Percentiles rank a stretch among this genome's conserved stretches.
Conservation (phyloP, 2,329 filamentous ascomycete genomes). For the Aspergillus sp. region DNA sequence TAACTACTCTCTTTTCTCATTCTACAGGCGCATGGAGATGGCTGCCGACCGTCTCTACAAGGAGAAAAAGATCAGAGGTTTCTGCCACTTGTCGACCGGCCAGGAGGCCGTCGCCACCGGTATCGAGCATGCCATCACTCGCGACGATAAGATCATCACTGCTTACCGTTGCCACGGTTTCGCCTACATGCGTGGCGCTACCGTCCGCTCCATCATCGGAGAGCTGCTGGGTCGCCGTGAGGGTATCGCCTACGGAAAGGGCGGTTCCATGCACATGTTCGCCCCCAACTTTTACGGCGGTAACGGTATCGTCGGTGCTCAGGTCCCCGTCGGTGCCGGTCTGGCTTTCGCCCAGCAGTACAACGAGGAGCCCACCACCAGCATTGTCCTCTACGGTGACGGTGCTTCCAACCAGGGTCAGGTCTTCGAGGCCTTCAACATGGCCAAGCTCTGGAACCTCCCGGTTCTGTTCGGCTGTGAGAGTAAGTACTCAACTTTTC, state of each 20-base stretch:
- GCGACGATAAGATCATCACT: conserved; percentile 91
- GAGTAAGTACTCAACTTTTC: conserved; percentile 62
- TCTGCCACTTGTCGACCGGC: conserved; percentile 97
- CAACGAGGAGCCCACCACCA: conserved; percentile 78
- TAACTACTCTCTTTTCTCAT: not conserved
- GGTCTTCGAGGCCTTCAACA: conserved; percentile 99
- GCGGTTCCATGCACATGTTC: conserved; percentile 99
- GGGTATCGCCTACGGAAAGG: conserved; percentile 98
- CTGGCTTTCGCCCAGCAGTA: conserved; percentile 98
- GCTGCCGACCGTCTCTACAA: conserved; percentile 98
- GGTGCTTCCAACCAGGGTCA: conserved; percentile 99
- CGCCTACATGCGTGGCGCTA: conserved; percentile 90
- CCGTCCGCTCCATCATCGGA: conserved; percentile 89
- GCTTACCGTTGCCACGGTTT: conserved; percentile 99
- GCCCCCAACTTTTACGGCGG: conserved; percentile 95
- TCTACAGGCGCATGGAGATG: conserved; percentile 94
- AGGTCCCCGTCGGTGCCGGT: conserved; percentile 95
- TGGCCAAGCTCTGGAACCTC: conserved; percentile 98
- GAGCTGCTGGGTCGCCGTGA: conserved; percentile 92
- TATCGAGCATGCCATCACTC: conserved; percentile 93
- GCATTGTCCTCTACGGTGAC: conserved; percentile 91
- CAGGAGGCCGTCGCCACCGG: conserved; percentile 97
- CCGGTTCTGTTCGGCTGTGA: conserved; percentile 96
- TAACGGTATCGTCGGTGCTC: conserved; percentile 98
- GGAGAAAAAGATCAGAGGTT: conserved; percentile 99